These are phyloP conservation scores for Plasmodium vinckei DNA, from an alignment of 169 alveolate genomes.

Conservation along the genomic window DNA sequence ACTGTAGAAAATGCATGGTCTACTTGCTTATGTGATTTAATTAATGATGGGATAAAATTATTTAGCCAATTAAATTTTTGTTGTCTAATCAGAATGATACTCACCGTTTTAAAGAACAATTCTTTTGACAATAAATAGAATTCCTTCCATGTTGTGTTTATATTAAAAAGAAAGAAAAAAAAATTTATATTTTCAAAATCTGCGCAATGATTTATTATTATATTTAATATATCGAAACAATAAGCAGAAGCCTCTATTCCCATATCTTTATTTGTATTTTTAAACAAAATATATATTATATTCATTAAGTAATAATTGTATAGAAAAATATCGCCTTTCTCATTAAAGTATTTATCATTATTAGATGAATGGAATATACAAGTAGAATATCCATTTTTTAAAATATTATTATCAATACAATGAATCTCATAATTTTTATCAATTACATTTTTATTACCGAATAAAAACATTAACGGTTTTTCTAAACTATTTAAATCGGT, in stretches of 20 bases:
- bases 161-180: constrained; percentile 65
- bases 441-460: constrained; percentile 8
- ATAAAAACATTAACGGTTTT: constrained; percentile 18
- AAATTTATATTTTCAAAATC: constrained; percentile 67
- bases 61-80: constrained; percentile 38
- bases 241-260: constrained; percentile 64
- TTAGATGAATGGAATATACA: constrained; percentile 26
- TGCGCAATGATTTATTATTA: constrained; percentile 43
- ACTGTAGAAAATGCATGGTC: constrained; percentile 72
- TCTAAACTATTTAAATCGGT: neutral
- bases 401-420: neutral
- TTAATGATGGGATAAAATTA: constrained; percentile 32
- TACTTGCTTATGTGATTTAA: constrained; percentile 69
- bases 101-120: constrained; percentile 67
- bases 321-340: constrained; percentile 16
- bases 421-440: neutral
- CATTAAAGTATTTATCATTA: constrained; percentile 17
- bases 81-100: constrained; percentile 33
- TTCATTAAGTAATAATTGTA: constrained; percentile 67
- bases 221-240: constrained; percentile 59
- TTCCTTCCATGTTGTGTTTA: constrained; percentile 76
- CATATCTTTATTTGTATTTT: constrained; percentile 74
- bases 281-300: constrained; percentile 51
- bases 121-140: constrained; percentile 67
- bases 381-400: constrained; percentile 24